phyloP scores from a whole-genome alignment of 768 basidiomycete genomes.

The Udeniomyces megalosporus region DNA sequence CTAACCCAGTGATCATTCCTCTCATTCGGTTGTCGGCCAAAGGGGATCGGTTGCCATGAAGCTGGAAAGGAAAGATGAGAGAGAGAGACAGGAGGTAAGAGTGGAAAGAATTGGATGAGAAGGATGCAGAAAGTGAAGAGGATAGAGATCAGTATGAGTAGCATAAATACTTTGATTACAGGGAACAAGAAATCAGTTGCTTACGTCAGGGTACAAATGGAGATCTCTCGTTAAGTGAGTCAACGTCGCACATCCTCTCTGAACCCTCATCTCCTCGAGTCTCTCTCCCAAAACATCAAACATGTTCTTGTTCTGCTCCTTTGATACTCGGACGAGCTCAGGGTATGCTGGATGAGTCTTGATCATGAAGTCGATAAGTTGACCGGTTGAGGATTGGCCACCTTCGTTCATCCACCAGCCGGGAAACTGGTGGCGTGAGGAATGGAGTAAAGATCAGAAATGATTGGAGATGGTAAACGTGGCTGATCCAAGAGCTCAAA shows the following conservation, averaged over 20 bases:
- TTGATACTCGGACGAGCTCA: conserved; percentile 47
- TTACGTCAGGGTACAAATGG: conserved; percentile 38
- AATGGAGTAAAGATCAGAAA: not conserved
- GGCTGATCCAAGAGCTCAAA: not conserved
- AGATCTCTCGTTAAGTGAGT: conserved; percentile 78
- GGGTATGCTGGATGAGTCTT: conserved; percentile 76
- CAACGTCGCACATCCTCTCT: conserved; percentile 42
- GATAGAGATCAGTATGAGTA: not conserved
- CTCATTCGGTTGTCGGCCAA: conserved; percentile 78
- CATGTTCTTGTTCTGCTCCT: conserved; percentile 35
- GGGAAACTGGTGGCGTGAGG: not conserved
- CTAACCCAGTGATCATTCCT: conserved; percentile 74
- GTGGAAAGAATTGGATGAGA: not conserved
- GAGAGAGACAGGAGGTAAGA: not conserved
- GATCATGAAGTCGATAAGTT: conserved; percentile 45
- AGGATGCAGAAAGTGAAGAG: not conserved
- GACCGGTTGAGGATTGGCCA: conserved; percentile 96
- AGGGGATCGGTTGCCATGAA: conserved; percentile 73
- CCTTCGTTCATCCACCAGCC: conserved; percentile 95
- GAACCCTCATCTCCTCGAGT: conserved; percentile 49
- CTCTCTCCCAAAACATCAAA: conserved; percentile 48
- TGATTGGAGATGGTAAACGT: too few relatives aligned
- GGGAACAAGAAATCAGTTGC: too few relatives aligned
- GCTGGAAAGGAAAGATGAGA: not conserved
- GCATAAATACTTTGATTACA: too few relatives aligned